These are phyloP conservation scores for Aspergillus caelatus DNA, from an alignment of 2,329 filamentous ascomycete genomes.

Conservation along the genomic window DNA sequence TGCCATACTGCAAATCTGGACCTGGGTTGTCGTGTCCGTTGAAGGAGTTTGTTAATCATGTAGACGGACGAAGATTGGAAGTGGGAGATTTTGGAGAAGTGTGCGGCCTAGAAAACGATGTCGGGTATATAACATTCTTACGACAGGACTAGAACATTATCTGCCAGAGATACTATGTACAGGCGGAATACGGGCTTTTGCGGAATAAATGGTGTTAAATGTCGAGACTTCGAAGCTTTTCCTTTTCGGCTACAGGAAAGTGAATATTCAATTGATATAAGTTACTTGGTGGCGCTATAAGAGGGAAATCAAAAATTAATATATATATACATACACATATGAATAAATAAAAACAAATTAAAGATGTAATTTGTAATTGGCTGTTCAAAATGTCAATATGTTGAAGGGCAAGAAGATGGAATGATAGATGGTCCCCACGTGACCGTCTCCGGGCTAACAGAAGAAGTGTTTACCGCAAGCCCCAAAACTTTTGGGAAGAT, in stretches of 20 bases:
- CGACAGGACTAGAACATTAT: constrained; percentile 41
- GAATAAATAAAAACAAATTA: background rate
- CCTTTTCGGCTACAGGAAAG: background rate
- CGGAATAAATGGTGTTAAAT: background rate
- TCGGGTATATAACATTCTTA: constrained; percentile 52
- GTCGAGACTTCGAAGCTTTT: background rate
- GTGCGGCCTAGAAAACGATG: constrained; percentile 50
- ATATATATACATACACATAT: no score
- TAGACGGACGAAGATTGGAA: constrained; percentile 44
- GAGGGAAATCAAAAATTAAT: background rate
- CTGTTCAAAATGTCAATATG: no score
- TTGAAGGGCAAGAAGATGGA: background rate
- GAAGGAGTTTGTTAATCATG: constrained; percentile 45
- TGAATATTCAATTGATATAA: background rate
- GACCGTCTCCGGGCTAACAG: constrained; percentile 27
- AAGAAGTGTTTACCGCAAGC: constrained; percentile 24
- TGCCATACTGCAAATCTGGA: constrained; percentile 51
- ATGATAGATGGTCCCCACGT: constrained; percentile 15
- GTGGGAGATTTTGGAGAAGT: constrained; percentile 52
- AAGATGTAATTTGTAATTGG: background rate
- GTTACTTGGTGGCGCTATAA: background rate
- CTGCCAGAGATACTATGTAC: background rate
- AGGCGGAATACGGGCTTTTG: background rate
- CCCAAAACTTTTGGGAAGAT: constrained; percentile 26
- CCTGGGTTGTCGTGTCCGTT: constrained; percentile 54